phyloP scores from a whole-genome alignment of 345 rosid genomes.

The Lepidium didymum region DNA sequence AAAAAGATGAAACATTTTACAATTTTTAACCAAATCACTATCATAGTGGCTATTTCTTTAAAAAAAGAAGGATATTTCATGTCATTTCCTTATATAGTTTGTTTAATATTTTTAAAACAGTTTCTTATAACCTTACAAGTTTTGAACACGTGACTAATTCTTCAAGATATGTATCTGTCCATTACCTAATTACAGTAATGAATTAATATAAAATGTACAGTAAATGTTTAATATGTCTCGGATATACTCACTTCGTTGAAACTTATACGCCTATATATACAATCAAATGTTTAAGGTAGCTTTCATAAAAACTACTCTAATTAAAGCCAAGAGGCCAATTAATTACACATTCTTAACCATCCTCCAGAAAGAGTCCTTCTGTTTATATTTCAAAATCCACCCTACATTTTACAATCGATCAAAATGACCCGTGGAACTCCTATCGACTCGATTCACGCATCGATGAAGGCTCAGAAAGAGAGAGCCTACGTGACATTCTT shows the following conservation, averaged over 20 bases:
- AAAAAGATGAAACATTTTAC: no score
- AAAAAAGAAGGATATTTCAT: no score
- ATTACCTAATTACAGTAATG: no score
- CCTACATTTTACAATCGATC: background rate
- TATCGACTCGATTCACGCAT: constrained; percentile 2
- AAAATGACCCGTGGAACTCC: constrained; percentile 36
- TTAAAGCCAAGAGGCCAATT: background rate
- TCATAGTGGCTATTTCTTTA: no score
- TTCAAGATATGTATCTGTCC: no score
- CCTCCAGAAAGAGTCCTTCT: background rate
- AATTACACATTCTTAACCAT: background rate
- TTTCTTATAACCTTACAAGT: no score
- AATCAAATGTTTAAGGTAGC: background rate
- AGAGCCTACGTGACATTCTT: constrained; percentile 55
- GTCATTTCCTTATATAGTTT: no score
- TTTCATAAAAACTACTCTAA: background rate
- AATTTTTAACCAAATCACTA: no score
- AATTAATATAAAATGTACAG: no score
- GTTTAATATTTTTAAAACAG: no score
- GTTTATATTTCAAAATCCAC: background rate
- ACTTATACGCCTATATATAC: background rate
- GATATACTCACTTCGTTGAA: background rate
- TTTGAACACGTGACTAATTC: no score
- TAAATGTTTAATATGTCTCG: no score
- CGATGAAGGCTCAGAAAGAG: constrained; percentile 17